Conservation (phyloP, 2,329 filamentous ascomycete genomes). For the Scorias spongiosa region DNA sequence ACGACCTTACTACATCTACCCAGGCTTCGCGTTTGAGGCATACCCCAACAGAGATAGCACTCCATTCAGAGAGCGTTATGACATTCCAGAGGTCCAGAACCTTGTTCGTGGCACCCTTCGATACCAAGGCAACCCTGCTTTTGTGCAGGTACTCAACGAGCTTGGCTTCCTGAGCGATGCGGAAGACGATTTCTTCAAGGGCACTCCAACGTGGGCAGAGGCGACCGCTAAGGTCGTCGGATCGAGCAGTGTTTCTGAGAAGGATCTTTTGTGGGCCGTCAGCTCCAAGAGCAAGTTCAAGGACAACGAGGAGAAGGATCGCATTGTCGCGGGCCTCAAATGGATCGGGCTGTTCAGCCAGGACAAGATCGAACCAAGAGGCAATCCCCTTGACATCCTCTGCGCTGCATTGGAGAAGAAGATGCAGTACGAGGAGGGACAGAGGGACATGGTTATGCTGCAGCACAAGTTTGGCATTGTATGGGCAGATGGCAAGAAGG, state of each 20-base stretch:
- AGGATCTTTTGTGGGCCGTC: slow-evolving; percentile 53
- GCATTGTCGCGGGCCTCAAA: slow-evolving; percentile 54
- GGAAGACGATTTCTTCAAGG: slow-evolving; percentile 47
- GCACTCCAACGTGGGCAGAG: slow-evolving; percentile 61
- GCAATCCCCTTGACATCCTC: slow-evolving; percentile 78
- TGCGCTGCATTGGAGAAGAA: slow-evolving; percentile 80
- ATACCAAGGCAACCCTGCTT: slow-evolving; percentile 81
- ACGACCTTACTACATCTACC: slow-evolving; percentile 84
- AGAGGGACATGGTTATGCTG: slow-evolving; percentile 69
- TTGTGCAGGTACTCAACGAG: slow-evolving; percentile 75
- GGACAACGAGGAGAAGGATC: slow-evolving; percentile 50
- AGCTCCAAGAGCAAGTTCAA: slow-evolving; percentile 60
- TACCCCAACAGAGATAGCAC: slow-evolving; percentile 91
- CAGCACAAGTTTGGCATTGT: slow-evolving; percentile 78
- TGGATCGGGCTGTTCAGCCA: slow-evolving; percentile 59
- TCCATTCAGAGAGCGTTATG: slow-evolving; percentile 73
- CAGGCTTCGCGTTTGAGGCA: slow-evolving; percentile 74
- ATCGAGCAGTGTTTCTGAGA: slow-evolving; percentile 47
- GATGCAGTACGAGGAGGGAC: slow-evolving; percentile 71
- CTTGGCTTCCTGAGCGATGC: slow-evolving; percentile 75
- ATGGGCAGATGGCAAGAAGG: slow-evolving; percentile 59
- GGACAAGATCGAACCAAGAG: slow-evolving; percentile 52
- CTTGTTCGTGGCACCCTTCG: slow-evolving; percentile 72
- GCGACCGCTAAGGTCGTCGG: slow-evolving; percentile 65
- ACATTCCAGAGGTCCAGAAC: slow-evolving; percentile 81